phyloP scores from a whole-genome alignment of 1,284 basidiomycete genomes.

The Ceratobasidium sp. region DNA sequence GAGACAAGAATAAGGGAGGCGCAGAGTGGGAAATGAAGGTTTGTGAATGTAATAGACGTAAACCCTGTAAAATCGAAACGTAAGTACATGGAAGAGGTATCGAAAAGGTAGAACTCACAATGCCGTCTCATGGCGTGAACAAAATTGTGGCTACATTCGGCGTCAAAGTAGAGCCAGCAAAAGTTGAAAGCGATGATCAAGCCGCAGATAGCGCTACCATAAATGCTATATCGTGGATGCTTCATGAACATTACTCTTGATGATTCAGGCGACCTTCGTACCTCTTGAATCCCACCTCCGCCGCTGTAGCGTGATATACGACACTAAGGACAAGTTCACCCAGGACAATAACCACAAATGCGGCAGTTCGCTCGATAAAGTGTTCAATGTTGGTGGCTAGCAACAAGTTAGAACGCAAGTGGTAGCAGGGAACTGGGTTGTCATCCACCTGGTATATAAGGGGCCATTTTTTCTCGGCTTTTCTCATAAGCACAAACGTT shows the following conservation, averaged over 20 bases:
- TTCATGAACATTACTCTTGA: too few species aligned
- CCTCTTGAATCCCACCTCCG: slow-evolving; percentile 44
- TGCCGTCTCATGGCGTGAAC: slow-evolving; percentile 52
- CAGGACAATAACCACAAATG: slow-evolving; percentile 52
- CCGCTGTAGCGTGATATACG: slow-evolving; percentile 43
- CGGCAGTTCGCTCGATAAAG: slow-evolving; percentile 51
- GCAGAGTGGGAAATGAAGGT: slow-evolving; percentile 52
- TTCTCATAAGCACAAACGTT: slow-evolving; percentile 24
- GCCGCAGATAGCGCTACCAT: slow-evolving; percentile 50
- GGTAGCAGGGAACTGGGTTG: neutral
- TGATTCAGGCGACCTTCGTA: slow-evolving; percentile 33
- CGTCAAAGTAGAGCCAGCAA: slow-evolving; percentile 51
- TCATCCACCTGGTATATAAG: slow-evolving; percentile 46
- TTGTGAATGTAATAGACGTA: slow-evolving; percentile 49
- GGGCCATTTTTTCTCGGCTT: slow-evolving; percentile 20
- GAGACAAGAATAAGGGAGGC: slow-evolving; percentile 51
- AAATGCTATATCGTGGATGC: slow-evolving; percentile 44
- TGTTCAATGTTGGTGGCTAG: slow-evolving; percentile 54
- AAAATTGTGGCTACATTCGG: slow-evolving; percentile 48
- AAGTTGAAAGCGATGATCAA: slow-evolving; percentile 54
- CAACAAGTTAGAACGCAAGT: neutral
- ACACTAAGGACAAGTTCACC: slow-evolving; percentile 47
- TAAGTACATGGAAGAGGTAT: neutral
- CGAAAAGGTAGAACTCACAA: slow-evolving; percentile 40
- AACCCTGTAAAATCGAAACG: slow-evolving; percentile 43